Conservation (phyloP, 176 grass and related monocot genomes). For the Metroxylon sagu region DNA sequence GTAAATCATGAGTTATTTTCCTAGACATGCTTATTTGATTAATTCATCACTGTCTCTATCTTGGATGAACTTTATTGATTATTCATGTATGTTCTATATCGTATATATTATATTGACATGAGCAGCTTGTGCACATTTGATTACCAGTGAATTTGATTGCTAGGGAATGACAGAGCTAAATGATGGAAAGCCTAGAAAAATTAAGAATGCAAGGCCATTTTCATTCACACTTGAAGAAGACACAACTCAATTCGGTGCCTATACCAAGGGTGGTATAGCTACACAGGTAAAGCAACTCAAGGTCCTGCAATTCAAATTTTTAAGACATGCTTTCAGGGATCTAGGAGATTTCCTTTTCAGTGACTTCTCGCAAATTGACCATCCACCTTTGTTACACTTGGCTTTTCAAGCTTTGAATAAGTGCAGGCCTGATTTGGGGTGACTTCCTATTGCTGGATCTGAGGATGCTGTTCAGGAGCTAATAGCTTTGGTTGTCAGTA, state of each 20-base stretch:
- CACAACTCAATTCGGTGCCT: too few relatives aligned
- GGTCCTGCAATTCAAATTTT: slow-evolving; percentile 64
- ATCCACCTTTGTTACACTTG: slow-evolving; percentile 66
- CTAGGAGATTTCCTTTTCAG: slow-evolving; percentile 88
- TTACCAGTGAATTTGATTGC: too few relatives aligned
- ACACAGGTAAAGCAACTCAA: slow-evolving; percentile 83
- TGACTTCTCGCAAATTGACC: slow-evolving; percentile 87
- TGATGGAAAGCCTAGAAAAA: slow-evolving; percentile 83
- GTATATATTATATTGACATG: too few relatives aligned
- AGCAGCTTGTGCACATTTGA: too few relatives aligned
- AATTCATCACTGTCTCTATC: too few relatives aligned
- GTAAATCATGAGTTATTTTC: too few relatives aligned
- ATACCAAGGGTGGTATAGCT: slow-evolving; percentile 73
- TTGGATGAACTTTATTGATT: too few relatives aligned
- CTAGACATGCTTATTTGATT: too few relatives aligned
- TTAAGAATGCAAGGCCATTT: slow-evolving; percentile 74
- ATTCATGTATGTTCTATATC: too few relatives aligned
- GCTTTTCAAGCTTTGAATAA: slow-evolving; percentile 85
- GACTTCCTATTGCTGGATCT: slow-evolving; percentile 62
- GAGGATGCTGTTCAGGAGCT: slow-evolving; percentile 54
- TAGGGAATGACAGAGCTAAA: slow-evolving; percentile 78
- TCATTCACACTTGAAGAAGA: slow-evolving; percentile 68
- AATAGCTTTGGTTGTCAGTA: slow-evolving; percentile 38
- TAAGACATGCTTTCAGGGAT: slow-evolving; percentile 74
- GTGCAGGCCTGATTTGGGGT: slow-evolving; percentile 45